Evolutionary conservation across 1,139 yeast genomes (phyloP), one percentile per base, ranked within the genome.

Genomic region (Debaryomycetaceae sp.): DNA sequence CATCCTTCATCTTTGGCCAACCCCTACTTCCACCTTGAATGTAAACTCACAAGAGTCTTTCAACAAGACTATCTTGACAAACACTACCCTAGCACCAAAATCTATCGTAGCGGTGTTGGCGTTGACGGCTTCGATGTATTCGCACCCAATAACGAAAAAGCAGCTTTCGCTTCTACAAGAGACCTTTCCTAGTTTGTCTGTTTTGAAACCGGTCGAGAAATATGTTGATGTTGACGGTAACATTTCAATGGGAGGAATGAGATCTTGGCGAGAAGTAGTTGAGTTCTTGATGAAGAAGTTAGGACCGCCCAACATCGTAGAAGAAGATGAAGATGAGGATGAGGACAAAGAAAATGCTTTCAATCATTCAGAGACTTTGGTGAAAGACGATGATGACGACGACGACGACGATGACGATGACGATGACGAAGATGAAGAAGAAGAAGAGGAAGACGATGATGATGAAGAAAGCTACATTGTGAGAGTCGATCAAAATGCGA

Each of bases 181-280:
- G 45, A 55, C 58, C 3, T 63, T 58, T 42, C 67, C 68, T 11
- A 59, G 60, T 43, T 58, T 63, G 55, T 52, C 57, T 20, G 58
- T 63, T 13, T 52, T 63, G 42, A 63, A 62, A 42, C 68, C 68
- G 5, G 66, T 61, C 24, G 68, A 63, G 42, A 63, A 63, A 41
- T 60, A 58, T 37, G 61, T 61, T 22, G 67, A 63, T 48, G 55
- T 56, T n/a, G 66, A 63, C 47, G 68, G 68, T 3, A 62, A 60
- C 39, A 63, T 63, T 13, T 53, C 65, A 5, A 63, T 63, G 68
- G 68, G 68, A 6, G 68, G 68, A 11, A 63, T 63, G 68, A 49
- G 67, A 36, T 55, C 63, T 5, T 63, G 68, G 67, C 42, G 59
- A 38, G 68, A 63, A 41, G 66, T 63, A 40, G 68, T 63, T 13